Conservation (phyloP, 2,329 filamentous ascomycete genomes). For the Calonectria pteridis region DNA sequence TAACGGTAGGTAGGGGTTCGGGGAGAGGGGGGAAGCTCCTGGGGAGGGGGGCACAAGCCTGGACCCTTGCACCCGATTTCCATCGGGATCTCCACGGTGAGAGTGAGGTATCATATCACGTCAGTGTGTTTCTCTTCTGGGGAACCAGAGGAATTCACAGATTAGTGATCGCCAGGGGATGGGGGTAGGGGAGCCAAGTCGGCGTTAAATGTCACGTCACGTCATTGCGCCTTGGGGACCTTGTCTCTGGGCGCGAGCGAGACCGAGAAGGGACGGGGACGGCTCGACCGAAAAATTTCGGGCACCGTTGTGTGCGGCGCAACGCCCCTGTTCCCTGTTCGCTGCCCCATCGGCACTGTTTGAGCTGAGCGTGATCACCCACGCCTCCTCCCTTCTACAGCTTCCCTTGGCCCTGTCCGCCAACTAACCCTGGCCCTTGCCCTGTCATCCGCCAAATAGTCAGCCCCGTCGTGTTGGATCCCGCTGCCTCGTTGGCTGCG, state of each 20-base stretch:
- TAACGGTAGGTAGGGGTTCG: background rate
- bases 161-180: slow-evolving; percentile 44
- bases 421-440: background rate
- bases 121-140: slow-evolving; percentile 10
- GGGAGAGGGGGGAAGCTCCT: background rate
- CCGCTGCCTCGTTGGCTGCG: background rate
- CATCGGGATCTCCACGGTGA: slow-evolving; percentile 19
- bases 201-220: slow-evolving; percentile 23
- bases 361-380: slow-evolving; percentile 16
- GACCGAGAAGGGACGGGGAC: background rate
- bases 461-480: background rate
- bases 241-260: slow-evolving; percentile 4
- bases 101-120: slow-evolving; percentile 12
- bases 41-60: background rate
- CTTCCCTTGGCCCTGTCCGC: background rate
- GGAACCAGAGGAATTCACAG: slow-evolving; percentile 19
- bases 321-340: background rate
- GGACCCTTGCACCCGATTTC: slow-evolving; percentile 5
- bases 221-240: slow-evolving; percentile 5
- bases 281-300: slow-evolving; percentile 42
- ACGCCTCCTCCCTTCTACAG: slow-evolving; percentile 1
- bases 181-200: slow-evolving; percentile 20
- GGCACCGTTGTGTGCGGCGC: slow-evolving; percentile 39
- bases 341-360: slow-evolving; percentile 5
- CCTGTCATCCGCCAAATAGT: slow-evolving; percentile 6